Evolutionary conservation across 2,329 filamentous ascomycete genomes (phyloP).

Genomic region (Fusarium begoniae): DNA sequence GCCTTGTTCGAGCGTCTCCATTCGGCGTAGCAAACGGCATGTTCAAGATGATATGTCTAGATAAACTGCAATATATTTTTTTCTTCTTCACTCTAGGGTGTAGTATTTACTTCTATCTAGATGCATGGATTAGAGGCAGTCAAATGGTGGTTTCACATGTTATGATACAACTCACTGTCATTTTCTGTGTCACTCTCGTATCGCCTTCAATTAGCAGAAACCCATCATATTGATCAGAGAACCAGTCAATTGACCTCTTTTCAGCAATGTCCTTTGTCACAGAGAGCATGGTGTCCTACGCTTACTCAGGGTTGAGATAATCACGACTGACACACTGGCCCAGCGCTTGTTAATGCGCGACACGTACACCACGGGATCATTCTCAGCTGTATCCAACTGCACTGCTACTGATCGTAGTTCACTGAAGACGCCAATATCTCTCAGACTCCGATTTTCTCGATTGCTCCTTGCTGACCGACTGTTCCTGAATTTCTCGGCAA

Average conservation of each 20-base stretch:
- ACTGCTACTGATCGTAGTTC: fast-evolving
- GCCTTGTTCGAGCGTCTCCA: background rate
- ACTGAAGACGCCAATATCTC: fast-evolving
- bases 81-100: fast-evolving
- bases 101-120: background rate
- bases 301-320: background rate
- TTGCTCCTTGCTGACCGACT: fast-evolving
- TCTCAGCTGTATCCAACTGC: background rate
- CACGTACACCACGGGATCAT: background rate
- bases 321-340: fast-evolving
- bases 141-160: background rate
- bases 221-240: fast-evolving
- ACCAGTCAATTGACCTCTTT: fast-evolving
- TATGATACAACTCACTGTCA: background rate
- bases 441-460: fast-evolving
- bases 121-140: background rate
- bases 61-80: fast-evolving
- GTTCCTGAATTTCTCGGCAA: background rate
- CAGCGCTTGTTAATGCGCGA: background rate
- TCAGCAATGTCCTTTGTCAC: fast-evolving
- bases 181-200: background rate
- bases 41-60: fast-evolving
- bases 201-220: fast-evolving
- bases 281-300: background rate
- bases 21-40: fast-evolving